These are phyloP conservation scores for Gossypium herbaceum DNA, from an alignment of 345 rosid genomes.

Conservation along the genomic window DNA sequence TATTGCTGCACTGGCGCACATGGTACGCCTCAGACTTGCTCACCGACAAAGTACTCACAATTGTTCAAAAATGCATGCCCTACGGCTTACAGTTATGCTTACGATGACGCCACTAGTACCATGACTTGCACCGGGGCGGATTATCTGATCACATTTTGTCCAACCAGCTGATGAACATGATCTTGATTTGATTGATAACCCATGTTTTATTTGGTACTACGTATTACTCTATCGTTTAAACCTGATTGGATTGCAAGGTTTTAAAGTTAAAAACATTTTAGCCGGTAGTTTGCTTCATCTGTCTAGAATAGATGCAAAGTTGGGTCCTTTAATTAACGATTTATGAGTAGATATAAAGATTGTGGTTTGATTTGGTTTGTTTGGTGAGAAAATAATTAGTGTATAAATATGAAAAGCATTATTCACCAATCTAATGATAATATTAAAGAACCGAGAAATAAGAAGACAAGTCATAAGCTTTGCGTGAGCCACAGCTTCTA, in stretches of 20 bases:
- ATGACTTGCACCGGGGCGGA: conserved; percentile 72
- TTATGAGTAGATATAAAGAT: background rate
- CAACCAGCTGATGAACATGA: conserved; percentile 22
- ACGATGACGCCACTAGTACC: conserved; percentile 83
- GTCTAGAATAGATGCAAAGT: background rate
- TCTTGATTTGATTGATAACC: background rate
- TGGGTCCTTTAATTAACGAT: background rate
- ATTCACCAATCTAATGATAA: background rate
- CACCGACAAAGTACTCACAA: conserved; percentile 66
- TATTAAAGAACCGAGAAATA: background rate
- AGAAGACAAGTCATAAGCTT: background rate
- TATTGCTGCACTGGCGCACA: conserved; percentile 81
- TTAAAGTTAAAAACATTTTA: background rate
- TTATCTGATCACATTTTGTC: conserved; percentile 78
- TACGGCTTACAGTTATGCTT: conserved; percentile 86
- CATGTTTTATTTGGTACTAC: background rate
- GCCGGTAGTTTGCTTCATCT: background rate
- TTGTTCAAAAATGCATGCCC: conserved; percentile 90
- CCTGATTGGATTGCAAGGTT: background rate
- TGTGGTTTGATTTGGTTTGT: conserved; percentile 5
- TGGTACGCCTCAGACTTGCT: conserved; percentile 65
- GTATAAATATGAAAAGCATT: background rate
- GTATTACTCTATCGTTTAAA: background rate
- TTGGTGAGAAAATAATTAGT: conserved; percentile 9
- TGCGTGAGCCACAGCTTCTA: background rate